Evolutionary conservation across 202 grass and related monocot species (phyloP).

Genomic region (Bolboschoenoplectus hybrid): DNA sequence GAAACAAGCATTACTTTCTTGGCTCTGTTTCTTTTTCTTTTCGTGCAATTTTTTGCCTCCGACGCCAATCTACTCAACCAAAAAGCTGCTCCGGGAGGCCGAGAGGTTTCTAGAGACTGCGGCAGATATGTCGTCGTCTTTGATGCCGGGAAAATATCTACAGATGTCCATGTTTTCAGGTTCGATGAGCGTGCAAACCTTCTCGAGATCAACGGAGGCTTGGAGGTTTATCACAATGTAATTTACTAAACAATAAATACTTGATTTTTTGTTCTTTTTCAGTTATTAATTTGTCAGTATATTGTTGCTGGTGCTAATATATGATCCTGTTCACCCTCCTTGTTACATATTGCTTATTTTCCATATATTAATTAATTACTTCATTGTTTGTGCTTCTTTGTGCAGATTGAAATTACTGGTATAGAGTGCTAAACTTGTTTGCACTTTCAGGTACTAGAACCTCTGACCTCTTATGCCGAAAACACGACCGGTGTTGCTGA

Average conservation of each 20-base stretch:
- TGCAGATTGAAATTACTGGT: background rate
- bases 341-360: background rate
- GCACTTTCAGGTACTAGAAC: background rate
- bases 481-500: background rate
- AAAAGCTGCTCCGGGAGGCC: slow-evolving; percentile 8
- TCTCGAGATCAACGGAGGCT: slow-evolving; percentile 36
- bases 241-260: background rate
- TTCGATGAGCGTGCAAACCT: slow-evolving; percentile 47
- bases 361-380: background rate
- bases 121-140: slow-evolving; percentile 50
- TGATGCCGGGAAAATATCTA: slow-evolving; percentile 44
- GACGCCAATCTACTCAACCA: slow-evolving; percentile 3
- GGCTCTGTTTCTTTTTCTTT: slow-evolving; percentile 37
- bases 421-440: background rate
- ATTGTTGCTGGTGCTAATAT: too few relatives aligned
- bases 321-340: too few relatives aligned
- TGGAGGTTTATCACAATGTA: slow-evolving; percentile 39
- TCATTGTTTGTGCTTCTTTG: background rate
- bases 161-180: slow-evolving; percentile 51
- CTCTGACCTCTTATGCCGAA: background rate
- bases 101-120: too few relatives aligned
- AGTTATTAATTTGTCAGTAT: background rate
- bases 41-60: slow-evolving; percentile 9
- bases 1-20: slow-evolving; percentile 15
- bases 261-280: background rate